Base-by-base conservation (phyloP, 176 grass and related monocot genomes). In the Alloteropsis semialata region DNA sequence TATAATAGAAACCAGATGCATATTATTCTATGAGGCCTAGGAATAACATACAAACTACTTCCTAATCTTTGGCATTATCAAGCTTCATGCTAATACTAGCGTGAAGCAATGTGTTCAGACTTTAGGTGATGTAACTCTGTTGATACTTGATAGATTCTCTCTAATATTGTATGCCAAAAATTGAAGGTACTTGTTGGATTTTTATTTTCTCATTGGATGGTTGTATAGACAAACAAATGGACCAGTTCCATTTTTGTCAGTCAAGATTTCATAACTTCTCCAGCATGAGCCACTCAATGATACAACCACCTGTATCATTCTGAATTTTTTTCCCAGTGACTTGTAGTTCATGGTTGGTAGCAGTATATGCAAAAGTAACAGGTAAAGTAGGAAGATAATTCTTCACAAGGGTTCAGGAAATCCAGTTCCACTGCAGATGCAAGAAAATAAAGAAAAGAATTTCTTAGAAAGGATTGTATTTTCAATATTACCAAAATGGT, bases 401-500 rank as follows among this genome's bases (percentile, higher is more conserved):
- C 27, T 42, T 71, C 54, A 50, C 18, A 73, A 42, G 32, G 54
- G 8, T 67, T 49, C 66, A 34, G 12, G 34, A 74, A 58, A 82
- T 78, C 46, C 39, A 79, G 57, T 74, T 50, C 49, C 21, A 14
- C 49, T 59, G 6, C 28, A 83, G 25, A 46, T 45, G 17, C 61
- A 80, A 69, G 45, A 74, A 62, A 29, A 84, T 38, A 50, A 57
- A 90, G 13, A 65, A 21, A 17, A 66, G 11, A 16, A 60, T 78
- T 2, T 72, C 82, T 21, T 43, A 48, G 15, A 45, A 71, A 75
- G 29, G 6, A 58, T 37, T 27, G 43, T 16, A 61, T 78, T 65
- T 76, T 10, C 36, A 84, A 48, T 64, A 59, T 89, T 93, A 99
- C 96, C 96, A 99, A 79, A 76, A 99, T 99, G 46, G 96, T 99